Evolutionary conservation across 495 filamentous ascomycete species (phyloP), one percentile per base, ranked within the genome.

Genomic region (Glutinoglossum americanum): DNA sequence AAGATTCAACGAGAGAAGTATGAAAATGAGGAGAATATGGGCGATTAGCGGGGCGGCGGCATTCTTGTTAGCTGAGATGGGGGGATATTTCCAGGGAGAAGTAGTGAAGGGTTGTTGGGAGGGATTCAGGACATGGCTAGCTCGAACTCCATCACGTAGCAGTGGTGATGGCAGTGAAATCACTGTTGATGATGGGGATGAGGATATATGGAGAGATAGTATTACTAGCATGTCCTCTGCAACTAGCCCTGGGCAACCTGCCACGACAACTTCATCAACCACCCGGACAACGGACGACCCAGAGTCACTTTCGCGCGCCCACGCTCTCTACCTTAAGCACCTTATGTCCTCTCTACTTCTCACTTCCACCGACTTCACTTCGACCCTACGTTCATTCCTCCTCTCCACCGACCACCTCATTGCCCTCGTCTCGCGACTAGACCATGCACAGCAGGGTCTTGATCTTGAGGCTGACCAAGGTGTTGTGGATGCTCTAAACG

Each of bases 51-150:
- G 83, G 62, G 84, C 86, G 3, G 84, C 86, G 0, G 74, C 90
- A 0, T 94, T 94, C 69, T 84, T 96, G 60, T 73, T 98, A 3
- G 84, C 84, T 0, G 89, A 95, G 60, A 79, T 84, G 13, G 83
- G 87, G 57, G 79, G 77, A 13, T 96, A 92, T 61, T 81, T 96
- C 60, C 89, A 95, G 64, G 87, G 85, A 2, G 88, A 96, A 66
- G 83, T 96, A 0, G 79, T 95, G 19, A 77, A 82, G 56, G 81
- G 80, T 9, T 83, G 85, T 0, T 94, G 84, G 75, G 71, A 76
- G 48, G 72, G 76, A 58, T 78, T 83, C 51, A 70, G 71, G 17
- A 64, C 72, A 68, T 72, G 85, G 84, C 66, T 84, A 75, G 56
- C 23, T 45, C 55, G 9, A 30, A 32, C 48, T 53, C 39, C 19